Base-by-base conservation (phyloP, 495 filamentous ascomycete species). In the Neurospora sp. region DNA sequence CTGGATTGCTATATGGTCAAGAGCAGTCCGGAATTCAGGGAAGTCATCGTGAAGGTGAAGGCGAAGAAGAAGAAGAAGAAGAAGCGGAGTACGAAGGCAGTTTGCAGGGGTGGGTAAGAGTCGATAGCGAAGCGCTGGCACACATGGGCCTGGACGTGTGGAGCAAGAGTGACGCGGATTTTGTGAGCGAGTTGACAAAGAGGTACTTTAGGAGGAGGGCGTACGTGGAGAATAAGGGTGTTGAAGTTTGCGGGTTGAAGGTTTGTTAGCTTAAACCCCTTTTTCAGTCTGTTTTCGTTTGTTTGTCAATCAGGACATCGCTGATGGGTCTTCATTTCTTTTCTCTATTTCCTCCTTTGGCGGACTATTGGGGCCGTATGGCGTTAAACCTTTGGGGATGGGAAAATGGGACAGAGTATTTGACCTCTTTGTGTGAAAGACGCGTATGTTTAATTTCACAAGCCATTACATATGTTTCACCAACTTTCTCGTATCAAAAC, bases 131-230 rank as follows among this genome's bases (percentile, higher is more conserved):
- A 31, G 93, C 94, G 74, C 85, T 97, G 76, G 84, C 84, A 69
- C 83, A 88, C 68, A 94, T 97, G 91, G 93, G 94, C 0, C 86
- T 97, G 38, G 94, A 97, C 78, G 85, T 90, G 0, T 97, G 94
- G 94, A 96, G 92, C 79, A 87, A 88, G 61, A 83, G 87, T 38
- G 94, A 97, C 80, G 87, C 89, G 44, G 81, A 86, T 20, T 97
- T 97, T 77, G 87, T 94, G 7, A 82, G 87, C 77, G 90, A 93
- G 73, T 79, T 93, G 59, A 83, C 90, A 72, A 82, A 76, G 72
- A 79, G 90, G 69, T 97, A 93, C 82, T 97, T 94, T 84, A 89
- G 86, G 12, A 83, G 92, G 37, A 82, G 84, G 46, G 92, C 91
- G 3, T 83, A 87, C 72, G 90, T 96, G 4, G 87, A 92, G 78